phyloP scores from a whole-genome alignment of 1,284 basidiomycete genomes.

The Schizophyllum amplum region DNA sequence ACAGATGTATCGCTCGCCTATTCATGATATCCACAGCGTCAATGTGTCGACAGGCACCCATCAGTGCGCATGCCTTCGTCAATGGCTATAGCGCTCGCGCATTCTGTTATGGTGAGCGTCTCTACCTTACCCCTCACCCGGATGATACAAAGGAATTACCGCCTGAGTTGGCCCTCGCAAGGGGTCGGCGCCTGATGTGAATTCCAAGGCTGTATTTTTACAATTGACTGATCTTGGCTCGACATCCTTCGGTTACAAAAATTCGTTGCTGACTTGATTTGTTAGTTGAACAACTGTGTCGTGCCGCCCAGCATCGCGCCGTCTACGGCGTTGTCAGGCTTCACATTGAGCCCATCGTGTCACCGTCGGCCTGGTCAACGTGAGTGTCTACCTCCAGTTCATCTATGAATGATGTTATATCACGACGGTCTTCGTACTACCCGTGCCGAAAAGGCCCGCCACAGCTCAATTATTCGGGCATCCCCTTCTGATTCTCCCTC shows the following conservation, averaged over 20 bases:
- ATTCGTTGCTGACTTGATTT: background rate
- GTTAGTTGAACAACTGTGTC: background rate
- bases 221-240: conserved; percentile 16
- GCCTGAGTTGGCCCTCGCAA: conserved; percentile 45
- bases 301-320: too few species aligned
- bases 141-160: conserved; percentile 73
- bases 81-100: too few species aligned
- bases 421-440: conserved; percentile 84
- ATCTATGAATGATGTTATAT: conserved; percentile 43
- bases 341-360: too few species aligned
- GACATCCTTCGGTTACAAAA: background rate
- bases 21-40: too few species aligned
- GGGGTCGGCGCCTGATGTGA: conserved; percentile 48
- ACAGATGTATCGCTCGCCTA: too few species aligned
- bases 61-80: too few species aligned
- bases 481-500: conserved; percentile 54
- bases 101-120: conserved; percentile 25
- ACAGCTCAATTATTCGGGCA: conserved; percentile 78
- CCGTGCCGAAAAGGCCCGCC: conserved; percentile 80
- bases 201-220: conserved; percentile 71
- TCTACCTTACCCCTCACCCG: conserved; percentile 15
- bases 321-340: too few species aligned
- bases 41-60: too few species aligned
- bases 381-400: conserved; percentile 15
- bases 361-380: conserved; percentile 8